phyloP scores from a whole-genome alignment of 2,329 filamentous ascomycete genomes.

The Knufia fluminis region DNA sequence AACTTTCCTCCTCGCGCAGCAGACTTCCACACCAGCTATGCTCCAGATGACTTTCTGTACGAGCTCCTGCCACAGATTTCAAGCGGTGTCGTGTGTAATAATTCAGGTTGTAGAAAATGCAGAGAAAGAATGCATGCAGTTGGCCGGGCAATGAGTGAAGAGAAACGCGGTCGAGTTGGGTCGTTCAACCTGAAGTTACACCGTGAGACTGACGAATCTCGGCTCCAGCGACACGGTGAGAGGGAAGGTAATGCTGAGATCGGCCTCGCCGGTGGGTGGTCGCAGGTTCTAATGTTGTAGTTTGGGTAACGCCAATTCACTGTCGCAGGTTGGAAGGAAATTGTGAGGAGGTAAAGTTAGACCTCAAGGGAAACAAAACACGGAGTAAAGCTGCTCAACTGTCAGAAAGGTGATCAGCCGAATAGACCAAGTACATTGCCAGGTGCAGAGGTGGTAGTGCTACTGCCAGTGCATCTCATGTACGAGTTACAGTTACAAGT shows the following conservation, averaged over 20 bases:
- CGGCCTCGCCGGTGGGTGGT: not conserved
- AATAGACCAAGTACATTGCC: not conserved
- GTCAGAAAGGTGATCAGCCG: not conserved
- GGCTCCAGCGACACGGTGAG: conserved; percentile 4
- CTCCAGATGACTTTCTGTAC: not conserved
- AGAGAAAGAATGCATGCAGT: conserved; percentile 8
- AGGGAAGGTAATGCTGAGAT: not conserved
- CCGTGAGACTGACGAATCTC: not conserved
- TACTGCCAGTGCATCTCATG: not conserved
- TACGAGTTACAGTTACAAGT: not conserved
- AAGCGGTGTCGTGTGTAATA: not conserved
- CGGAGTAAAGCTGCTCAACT: not conserved
- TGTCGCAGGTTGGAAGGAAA: not conserved
- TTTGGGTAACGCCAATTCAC: no score
- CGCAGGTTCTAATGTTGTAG: no score
- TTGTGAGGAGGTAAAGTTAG: not conserved
- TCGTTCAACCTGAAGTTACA: conserved; percentile 1
- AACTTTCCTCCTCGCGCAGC: not conserved
- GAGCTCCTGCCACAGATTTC: not conserved
- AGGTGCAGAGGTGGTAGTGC: not conserved
- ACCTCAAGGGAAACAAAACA: not conserved
- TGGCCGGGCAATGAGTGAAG: conserved; percentile 6
- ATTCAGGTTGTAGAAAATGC: not conserved
- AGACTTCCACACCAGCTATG: not conserved
- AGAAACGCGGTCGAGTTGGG: not conserved